Base-by-base conservation (phyloP, 371 early-diverging fungal genomes). In the Phascolomyces articulosus region DNA sequence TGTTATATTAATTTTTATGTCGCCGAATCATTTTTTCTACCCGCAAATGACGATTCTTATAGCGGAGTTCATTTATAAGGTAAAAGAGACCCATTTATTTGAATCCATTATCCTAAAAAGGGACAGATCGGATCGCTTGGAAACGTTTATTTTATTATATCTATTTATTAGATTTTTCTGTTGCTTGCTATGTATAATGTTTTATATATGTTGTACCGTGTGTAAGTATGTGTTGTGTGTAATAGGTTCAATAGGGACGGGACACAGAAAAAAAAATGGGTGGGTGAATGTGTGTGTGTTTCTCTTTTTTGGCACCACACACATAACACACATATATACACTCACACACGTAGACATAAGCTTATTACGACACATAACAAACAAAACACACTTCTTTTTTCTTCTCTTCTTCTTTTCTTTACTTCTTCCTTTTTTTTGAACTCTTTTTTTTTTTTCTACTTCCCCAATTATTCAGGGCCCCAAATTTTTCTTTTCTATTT, bases 61-160 rank as follows among this genome's bases (percentile, higher is more conserved):
- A n/a, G 21, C 51, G 51, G 51, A 20, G 44, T 41, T 24, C n/a
- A n/a, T n/a, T n/a, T n/a, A n/a, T n/a, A n/a, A n/a, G n/a, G n/a
- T n/a, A n/a, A n/a, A n/a, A n/a, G n/a, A n/a, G n/a, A n/a, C n/a
- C n/a, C n/a, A n/a, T n/a, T n/a, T n/a, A n/a, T n/a, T n/a, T n/a
- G n/a, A n/a, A n/a, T n/a, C n/a, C n/a, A n/a, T n/a, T 47, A 40
- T 27, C 60, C 60, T 26, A n/a, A 59, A 59, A 59, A 47, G 60
- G 60, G 8, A 59, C 60, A 59, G 60, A 59, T 59, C 60, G 51
- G 60, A 59, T 63, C 63, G 55, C 63, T 63, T 26, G 44, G 51
- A 23, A 51, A 16, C 44, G 44, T 44, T 44, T n/a, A n/a, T n/a
- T n/a, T n/a, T n/a, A n/a, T n/a, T n/a, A n/a, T n/a, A n/a, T 38